A percentile compares a stretch with the other conserved stretches of the same genome.
Conservation (phyloP, 2,329 filamentous ascomycete genomes). For the Alternaria triticimaculans region DNA sequence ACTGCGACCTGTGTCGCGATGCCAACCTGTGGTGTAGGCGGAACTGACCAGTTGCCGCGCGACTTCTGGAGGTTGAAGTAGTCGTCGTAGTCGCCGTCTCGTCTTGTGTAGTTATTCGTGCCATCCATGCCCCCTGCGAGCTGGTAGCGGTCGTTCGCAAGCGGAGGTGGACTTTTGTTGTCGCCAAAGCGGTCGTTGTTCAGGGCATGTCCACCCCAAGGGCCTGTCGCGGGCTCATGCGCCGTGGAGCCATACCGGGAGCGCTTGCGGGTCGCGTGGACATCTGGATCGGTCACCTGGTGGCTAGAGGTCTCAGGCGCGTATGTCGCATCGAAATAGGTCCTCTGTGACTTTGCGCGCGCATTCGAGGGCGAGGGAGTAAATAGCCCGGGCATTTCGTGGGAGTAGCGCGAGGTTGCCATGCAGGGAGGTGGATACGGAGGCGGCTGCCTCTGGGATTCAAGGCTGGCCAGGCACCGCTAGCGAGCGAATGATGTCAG, state of each 20-base stretch:
- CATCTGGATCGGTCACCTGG: constrained; percentile 38
- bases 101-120: constrained; percentile 48
- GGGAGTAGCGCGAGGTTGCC: constrained; percentile 26
- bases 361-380: constrained; percentile 24
- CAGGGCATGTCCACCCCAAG: constrained; percentile 30
- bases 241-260: constrained; percentile 27
- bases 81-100: constrained; percentile 52
- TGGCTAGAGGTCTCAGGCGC: constrained; percentile 33
- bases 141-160: constrained; percentile 60
- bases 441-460: constrained; percentile 30
- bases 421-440: constrained; percentile 28
- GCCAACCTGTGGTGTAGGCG: constrained; percentile 33
- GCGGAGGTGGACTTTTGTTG: constrained; percentile 50
- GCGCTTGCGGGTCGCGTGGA: constrained; percentile 43
- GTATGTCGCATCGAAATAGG: constrained; percentile 30
- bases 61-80: constrained; percentile 48
- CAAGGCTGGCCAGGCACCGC: constrained; percentile 3
- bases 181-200: constrained; percentile 29
- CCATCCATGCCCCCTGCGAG: constrained; percentile 58
- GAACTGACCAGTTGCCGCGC: constrained; percentile 45
- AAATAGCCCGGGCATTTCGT: constrained; percentile 40
- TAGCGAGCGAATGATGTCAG: constrained; percentile 20
- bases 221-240: constrained; percentile 17
- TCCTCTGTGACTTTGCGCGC: constrained; percentile 20
- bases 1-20: constrained; percentile 17